These are phyloP conservation scores for Gentiana straminea DNA, from an alignment of 257 asterid genomes.

Conservation along the genomic window DNA sequence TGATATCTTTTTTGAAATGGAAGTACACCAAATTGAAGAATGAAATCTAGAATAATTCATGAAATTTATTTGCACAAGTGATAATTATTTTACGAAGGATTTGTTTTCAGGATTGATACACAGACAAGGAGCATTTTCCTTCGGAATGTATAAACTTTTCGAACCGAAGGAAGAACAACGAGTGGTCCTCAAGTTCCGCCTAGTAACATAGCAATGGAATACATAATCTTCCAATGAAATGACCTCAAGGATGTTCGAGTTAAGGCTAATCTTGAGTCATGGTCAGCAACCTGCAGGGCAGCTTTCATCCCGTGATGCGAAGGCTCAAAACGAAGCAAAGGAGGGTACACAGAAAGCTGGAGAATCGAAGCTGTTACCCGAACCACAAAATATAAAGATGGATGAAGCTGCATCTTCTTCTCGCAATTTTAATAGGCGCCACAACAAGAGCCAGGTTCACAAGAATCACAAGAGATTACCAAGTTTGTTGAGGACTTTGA, in stretches of 20 bases:
- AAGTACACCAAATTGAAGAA: too few species aligned
- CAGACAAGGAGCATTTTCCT: slow-evolving; percentile 13
- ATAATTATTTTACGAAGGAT: slow-evolving; percentile 14
- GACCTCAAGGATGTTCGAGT: slow-evolving; percentile 28
- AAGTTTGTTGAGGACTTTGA: slow-evolving; percentile 20
- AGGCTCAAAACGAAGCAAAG: not conserved
- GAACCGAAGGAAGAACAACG: slow-evolving; percentile 25
- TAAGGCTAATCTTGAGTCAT: too few species aligned
- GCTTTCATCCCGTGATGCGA: slow-evolving; percentile 1
- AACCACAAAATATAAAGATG: slow-evolving; percentile 7
- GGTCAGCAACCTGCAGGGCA: not conserved
- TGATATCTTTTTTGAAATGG: too few species aligned
- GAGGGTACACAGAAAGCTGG: slow-evolving; percentile 6
- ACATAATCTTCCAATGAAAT: slow-evolving; percentile 22
- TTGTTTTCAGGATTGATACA: slow-evolving; percentile 8
- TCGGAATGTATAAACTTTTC: slow-evolving; percentile 22
- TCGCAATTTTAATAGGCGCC: slow-evolving; percentile 5
- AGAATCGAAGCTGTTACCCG: slow-evolving; percentile 4
- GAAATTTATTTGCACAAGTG: too few species aligned
- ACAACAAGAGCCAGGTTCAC: not conserved
- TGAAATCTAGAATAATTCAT: too few species aligned
- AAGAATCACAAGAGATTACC: slow-evolving; percentile 6
- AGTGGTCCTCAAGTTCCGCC: slow-evolving; percentile 16
- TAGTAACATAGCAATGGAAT: slow-evolving; percentile 15
- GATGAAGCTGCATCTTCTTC: slow-evolving; percentile 10